Evolutionary conservation across 225 moss, liverwort and hornwort species (phyloP).

Genomic region (Antitrichia curtipendula): DNA sequence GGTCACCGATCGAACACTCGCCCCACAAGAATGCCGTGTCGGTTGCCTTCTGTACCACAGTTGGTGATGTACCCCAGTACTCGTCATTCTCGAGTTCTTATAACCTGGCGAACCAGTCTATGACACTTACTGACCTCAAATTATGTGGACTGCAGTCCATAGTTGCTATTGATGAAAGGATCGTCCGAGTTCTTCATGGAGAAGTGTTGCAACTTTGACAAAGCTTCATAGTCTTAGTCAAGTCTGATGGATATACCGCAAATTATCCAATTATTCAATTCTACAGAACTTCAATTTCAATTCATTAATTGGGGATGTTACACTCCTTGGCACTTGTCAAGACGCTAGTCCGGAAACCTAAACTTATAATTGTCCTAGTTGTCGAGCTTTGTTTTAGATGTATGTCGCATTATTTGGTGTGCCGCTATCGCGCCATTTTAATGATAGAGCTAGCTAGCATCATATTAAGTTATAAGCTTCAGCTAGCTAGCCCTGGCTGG

Average conservation of each 20-base stretch:
- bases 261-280: neutral
- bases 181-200: constrained; percentile 46
- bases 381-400: neutral
- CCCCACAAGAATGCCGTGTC: neutral
- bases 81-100: neutral
- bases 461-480: neutral
- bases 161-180: constrained; percentile 57
- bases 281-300: neutral
- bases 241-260: constrained; percentile 51
- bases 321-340: neutral
- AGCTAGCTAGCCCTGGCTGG: neutral
- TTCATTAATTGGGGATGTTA: neutral
- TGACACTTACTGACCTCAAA: constrained; percentile 45
- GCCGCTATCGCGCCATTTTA: neutral
- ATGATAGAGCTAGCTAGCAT: neutral
- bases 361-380: neutral
- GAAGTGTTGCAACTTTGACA: constrained; percentile 52
- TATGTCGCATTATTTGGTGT: neutral
- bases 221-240: constrained; percentile 53
- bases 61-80: neutral
- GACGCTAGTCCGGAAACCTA: neutral
- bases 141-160: constrained; percentile 45
- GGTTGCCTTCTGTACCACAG: neutral
- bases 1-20: neutral
- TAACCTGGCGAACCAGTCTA: neutral